Base-by-base conservation (phyloP, 345 rosid species). In the Moricandia moricandioides region DNA sequence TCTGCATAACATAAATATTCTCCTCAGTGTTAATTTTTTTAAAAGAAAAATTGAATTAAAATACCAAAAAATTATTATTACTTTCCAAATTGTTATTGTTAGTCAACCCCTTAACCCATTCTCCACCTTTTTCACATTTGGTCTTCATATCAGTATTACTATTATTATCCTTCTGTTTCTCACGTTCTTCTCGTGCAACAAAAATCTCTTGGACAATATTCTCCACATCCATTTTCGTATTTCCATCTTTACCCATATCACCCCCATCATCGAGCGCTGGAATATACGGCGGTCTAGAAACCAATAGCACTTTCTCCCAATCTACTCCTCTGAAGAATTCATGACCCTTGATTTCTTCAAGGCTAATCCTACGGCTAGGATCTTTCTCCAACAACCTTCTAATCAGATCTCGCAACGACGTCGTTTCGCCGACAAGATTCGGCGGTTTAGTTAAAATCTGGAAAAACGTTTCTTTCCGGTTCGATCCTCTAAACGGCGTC, bases 401-500 rank as follows among this genome's bases (percentile, higher is more conserved):
- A 11, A 94, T 88, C 47, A 94, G 26, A 81, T 88, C 88, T 52
- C 97, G 56, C 75, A 94, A 71, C 79, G 91, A 62, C 72, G 97
- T 89, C 78, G 88, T 8, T 71, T 94, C 95, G 0, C 98, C 98
- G 0, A 78, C 84, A 0, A 94, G 77, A 27, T 87, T 86, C 6
- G 96, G 81, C 49, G 80, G 57, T 64, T 79, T 82, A n/a, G 88
- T 60, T 11, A 94, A 65, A 17, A 94, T 85, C 71, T 80, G 66
- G 37, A 60, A 83, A 77, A 94, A 94, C 0, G 98, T 89, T 21
- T 88, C 97, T 70, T 87, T 91, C 67, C 91, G 81, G 69, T 84
- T 88, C 1, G 62, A 30, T 24, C 96, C 98, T 5, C 67, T 85
- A 69, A 91, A 93, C 75, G 98, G 97, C 62, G 98, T 91, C 80